Percentiles rank a stretch among this genome's conserved stretches.
Conservation (phyloP, 2,329 filamentous ascomycete genomes). For the Colletotrichum tanaceti region DNA sequence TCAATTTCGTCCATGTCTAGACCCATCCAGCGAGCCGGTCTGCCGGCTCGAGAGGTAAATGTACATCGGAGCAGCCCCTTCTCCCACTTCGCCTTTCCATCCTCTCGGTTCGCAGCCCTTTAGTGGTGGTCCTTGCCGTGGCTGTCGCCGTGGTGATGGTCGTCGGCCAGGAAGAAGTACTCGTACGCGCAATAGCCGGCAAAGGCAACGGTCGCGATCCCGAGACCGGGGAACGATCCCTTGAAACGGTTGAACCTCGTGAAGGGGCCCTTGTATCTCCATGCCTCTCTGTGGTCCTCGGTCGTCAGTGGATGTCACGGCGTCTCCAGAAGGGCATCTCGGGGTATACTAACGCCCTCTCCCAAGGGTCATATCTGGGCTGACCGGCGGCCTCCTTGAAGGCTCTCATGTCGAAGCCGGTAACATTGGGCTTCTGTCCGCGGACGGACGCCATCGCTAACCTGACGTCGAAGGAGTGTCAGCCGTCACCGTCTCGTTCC, state of each 20-base stretch:
- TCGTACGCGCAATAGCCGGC: constrained; percentile 90
- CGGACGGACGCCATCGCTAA: constrained; percentile 59
- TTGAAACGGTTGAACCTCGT: constrained; percentile 90
- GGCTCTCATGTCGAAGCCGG: constrained; percentile 89
- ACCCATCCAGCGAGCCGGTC: constrained; percentile 36
- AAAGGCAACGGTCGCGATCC: constrained; percentile 92
- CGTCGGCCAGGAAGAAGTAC: constrained; percentile 83
- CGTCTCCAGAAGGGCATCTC: background rate
- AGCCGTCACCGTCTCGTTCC: background rate
- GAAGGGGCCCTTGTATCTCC: constrained; percentile 93
- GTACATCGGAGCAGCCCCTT: constrained; percentile 48
- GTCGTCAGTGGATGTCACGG: constrained; percentile 31
- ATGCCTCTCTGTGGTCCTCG: constrained; percentile 77
- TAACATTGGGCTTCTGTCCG: constrained; percentile 77
- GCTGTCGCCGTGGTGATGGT: constrained; percentile 67
- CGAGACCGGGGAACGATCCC: constrained; percentile 86
- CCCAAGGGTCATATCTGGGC: constrained; percentile 74
- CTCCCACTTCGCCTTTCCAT: constrained; percentile 33
- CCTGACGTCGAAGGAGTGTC: constrained; percentile 46
- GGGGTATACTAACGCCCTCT: constrained; percentile 64
- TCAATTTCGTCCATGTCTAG: constrained; percentile 35
- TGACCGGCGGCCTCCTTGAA: constrained; percentile 77
- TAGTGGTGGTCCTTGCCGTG: constrained; percentile 71
- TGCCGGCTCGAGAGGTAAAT: constrained; percentile 48
- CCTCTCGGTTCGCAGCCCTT: constrained; percentile 42